Conservation (phyloP, 2,329 filamentous ascomycete species). For the Chaetomiaceae sp. region DNA sequence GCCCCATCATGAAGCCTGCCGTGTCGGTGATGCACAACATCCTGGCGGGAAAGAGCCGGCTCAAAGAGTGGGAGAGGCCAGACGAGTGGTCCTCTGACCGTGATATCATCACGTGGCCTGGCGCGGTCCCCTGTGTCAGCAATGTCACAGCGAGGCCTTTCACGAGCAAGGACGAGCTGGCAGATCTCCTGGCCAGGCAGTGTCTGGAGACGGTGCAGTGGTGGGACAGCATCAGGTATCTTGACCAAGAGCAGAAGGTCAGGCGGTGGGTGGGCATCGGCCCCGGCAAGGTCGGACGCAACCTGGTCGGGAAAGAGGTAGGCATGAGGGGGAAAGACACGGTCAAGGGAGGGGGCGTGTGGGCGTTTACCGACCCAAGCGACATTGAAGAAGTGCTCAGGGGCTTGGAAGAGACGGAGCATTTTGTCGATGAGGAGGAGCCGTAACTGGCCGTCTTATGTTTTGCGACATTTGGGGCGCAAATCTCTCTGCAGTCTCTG, state of each 20-base stretch:
- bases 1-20: conserved; percentile 84
- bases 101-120: conserved; percentile 73
- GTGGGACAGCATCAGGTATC: conserved; percentile 89
- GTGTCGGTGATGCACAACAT: conserved; percentile 66
- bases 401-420: conserved; percentile 61
- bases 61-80: conserved; percentile 47
- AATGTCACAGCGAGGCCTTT: conserved; percentile 84
- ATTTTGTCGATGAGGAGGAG: conserved; percentile 43
- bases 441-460: no score
- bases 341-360: conserved; percentile 85
- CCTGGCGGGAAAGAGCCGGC: conserved; percentile 54
- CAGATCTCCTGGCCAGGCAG: conserved; percentile 72
- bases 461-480: no score
- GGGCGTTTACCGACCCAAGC: conserved; percentile 79
- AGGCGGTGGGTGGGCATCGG: conserved; percentile 87
- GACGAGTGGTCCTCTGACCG: no score
- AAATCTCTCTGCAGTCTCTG: no score
- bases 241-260: conserved; percentile 78
- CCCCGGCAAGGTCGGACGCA: conserved; percentile 87
- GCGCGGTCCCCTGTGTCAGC: conserved; percentile 70
- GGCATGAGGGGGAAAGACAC: conserved; percentile 74
- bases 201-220: conserved; percentile 90
- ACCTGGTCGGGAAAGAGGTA: conserved; percentile 92
- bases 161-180: conserved; percentile 64
- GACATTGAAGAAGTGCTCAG: conserved; percentile 66